Evolutionary conservation across 2,329 filamentous ascomycete species (phyloP).

Genomic region (Ophiosphaerella korrae): DNA sequence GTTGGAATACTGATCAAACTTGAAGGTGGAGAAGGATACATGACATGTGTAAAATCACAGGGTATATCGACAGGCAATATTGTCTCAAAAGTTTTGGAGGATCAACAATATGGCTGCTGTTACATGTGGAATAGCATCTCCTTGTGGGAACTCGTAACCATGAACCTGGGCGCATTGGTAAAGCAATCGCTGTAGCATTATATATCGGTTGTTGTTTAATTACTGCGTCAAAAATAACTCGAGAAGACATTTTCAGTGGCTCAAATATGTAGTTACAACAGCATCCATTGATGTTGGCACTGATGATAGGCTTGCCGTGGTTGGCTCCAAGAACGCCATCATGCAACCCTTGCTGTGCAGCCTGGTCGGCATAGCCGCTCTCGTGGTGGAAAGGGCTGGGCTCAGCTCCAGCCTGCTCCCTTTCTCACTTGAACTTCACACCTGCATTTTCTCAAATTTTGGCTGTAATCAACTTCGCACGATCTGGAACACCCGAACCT

Average conservation of each 20-base stretch:
- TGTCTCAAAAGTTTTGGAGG: background rate
- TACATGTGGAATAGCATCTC: background rate
- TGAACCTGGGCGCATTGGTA: background rate
- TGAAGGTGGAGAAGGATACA: background rate
- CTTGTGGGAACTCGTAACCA: background rate
- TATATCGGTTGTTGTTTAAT: no score
- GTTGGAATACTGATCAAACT: background rate
- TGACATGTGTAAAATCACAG: no score
- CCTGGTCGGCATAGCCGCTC: slow-evolving; percentile 4
- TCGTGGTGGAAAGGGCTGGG: background rate
- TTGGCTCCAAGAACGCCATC: slow-evolving; percentile 2
- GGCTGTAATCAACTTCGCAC: no score
- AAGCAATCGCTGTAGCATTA: background rate
- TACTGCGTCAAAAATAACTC: no score
- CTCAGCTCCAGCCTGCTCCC: slow-evolving; percentile 2
- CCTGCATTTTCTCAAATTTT: no score
- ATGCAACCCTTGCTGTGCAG: slow-evolving; percentile 3
- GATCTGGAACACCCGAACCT: no score
- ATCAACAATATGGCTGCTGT: background rate
- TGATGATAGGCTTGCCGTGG: background rate
- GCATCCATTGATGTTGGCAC: background rate
- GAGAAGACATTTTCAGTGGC: no score
- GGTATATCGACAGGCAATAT: no score
- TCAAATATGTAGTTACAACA: no score
- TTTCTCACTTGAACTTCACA: background rate